Base-by-base conservation (phyloP, 2,329 filamentous ascomycete genomes). In the Cercospora canescens region DNA sequence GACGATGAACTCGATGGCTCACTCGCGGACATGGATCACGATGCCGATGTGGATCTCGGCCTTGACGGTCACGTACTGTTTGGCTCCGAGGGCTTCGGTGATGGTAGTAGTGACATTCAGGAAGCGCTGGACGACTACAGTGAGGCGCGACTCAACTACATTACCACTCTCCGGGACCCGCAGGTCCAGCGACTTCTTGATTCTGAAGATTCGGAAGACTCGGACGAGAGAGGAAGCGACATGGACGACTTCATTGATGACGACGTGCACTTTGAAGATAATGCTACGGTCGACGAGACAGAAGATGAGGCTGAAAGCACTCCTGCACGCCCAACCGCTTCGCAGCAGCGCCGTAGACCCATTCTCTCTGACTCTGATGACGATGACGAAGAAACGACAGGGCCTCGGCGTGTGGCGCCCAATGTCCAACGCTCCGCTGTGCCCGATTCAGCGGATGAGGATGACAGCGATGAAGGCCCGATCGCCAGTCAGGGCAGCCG, bases 11-110 rank as follows among this genome's bases (percentile, higher is more conserved):
- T 76, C 16, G 81, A 82, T 16, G 74, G 75, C 37, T 72, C 83
- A 71, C 74, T 81, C 69, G 81, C 84, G 30, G 80, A 78, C 16
- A 76, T 79, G 30, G 74, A 76, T 56, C 76, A 77, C 35, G 69
- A 75, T 41, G 70, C 69, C 12, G 67, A 72, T 14, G 68, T 71
- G 24, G 71, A 73, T 50, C 45, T 64, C 2, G 67, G 70, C 18
- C 52, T 66, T 8, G 60, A 64, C 48, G 52, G 60, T 14, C 52
- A 56, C 32, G 59, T 50, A 18, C 14, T 56, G 37, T 58, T 64
- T 63, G 59, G 54, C 32, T 60, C 56, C 11, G 32, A 60, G 41
- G 61, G 56, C 37, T 66, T 64, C 30, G 60, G 21, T 35, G 60
- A 60, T 28, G 60, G 54, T 52, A 56, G 34, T 45, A 60, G 54